Evolutionary conservation across 176 grass and related monocot species (phyloP), one percentile per base, ranked within the genome.

Genomic region (Cymbopogon citratus): DNA sequence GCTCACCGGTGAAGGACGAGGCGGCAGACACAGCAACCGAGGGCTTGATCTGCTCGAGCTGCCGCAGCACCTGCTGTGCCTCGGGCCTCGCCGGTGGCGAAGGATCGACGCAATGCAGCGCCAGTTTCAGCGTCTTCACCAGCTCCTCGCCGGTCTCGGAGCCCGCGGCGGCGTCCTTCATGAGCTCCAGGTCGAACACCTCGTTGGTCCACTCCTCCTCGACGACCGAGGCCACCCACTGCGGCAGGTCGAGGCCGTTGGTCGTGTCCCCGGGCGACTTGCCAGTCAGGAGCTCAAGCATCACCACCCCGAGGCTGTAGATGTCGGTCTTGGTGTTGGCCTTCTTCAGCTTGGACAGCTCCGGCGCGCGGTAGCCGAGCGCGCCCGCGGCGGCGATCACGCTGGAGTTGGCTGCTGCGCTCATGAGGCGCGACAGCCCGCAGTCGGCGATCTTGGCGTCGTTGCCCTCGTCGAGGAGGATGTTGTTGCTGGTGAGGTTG

Each of bases 161-260:
- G 27, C 76, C 85, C 2, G 85, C 67, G 39, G 91, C 80, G 8
- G 93, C 87, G 78, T 99, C 91, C 70, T 89, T 93, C 91, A 92
- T 90, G 73, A 96, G 88, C 83, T 96, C 93, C 56, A 96, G 70
- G 84, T 99, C 97, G 72, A 99, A 99, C 89, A 99, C 97, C 83
- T 99, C 97, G 75, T 93, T 99, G 7, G 87, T 96, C 97, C 97
- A 99, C 78, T 99, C 93, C 69, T 99, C 97, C 82, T 96, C 85
- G 12, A 91, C 93, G 23, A 90, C 89, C 1, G 97, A 99, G 18
- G 97, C 93, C 78, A 99, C 97, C 93, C 97, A 99, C 49, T 99
- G 97, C 6, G 93, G 93, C 64, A 99, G 80, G 81, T 99, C 91
- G 73, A 96, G 77, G 77, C 97, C 93, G 82, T 96, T 90, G 48